Base-by-base conservation (phyloP, 192 early-diverging fungal species). In the Funneliformis mosseae region DNA sequence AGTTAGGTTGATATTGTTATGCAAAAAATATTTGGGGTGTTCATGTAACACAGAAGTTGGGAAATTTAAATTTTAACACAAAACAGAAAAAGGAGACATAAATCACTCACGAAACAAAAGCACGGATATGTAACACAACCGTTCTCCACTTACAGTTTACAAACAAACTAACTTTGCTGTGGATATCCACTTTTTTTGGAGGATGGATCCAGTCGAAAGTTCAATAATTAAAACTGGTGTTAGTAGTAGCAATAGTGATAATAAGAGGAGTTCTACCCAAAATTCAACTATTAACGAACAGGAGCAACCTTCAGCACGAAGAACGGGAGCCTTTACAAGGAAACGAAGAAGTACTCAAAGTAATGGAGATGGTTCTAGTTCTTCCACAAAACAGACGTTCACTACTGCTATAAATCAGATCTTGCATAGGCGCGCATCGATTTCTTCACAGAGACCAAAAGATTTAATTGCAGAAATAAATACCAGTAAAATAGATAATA, bases 371-470 rank as follows among this genome's bases (percentile, higher is more conserved):
- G 77, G 62, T 2, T 28, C 38, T 25, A 42, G 8, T 14, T 18
- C 42, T 23, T 18, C 23, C 18, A 21, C 61, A 12, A 64, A 33
- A 48, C 27, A 59, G 16, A 50, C 38, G 39, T 3, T 59, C 3
- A 12, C 33, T 11, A 67, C 18, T 67, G 41, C 63, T 27, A 63
- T 55, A 46, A 76, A 67, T 48, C 77, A 67, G 14, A 78, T 78
- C 5, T 78, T 68, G 5, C 16, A 59, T 23, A 78, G 77, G 38
- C 77, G 77, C 5, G 23, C 77, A 8, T 78, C 77, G 4, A 5
- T 78, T 63, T 78, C 77, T 38, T 41, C 41, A 9, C 33, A 28
- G 10, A 50, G n/a, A 18, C 27, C 74, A 55, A 76, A 38, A 18
- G 50, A 55, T 21, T 55, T 55, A 21, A 1, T 74, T 9, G 5